Evolutionary conservation across 2,329 filamentous ascomycete species (phyloP), one percentile per base, ranked within the genome.

Genomic region (Stachybotrys echinatus): DNA sequence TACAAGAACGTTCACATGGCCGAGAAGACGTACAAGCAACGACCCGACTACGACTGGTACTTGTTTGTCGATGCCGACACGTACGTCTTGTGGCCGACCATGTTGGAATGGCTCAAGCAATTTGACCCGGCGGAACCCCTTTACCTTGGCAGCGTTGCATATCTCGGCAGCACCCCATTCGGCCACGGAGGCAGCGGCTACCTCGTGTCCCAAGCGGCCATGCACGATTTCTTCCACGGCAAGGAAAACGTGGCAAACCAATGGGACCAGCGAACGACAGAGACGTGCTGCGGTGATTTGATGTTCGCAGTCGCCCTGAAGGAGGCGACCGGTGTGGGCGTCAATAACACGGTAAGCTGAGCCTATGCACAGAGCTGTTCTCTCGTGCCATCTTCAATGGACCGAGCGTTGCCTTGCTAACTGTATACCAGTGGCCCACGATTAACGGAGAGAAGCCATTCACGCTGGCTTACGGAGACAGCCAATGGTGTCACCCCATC

Each of bases 1-100:
- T 84, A 81, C 67, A 84, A 84, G 64, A 82, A 81, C 60, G 67
- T 81, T 43, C 79, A 81, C 59, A 81, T 83, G 60, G 74, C 79
- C 12, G 74, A 80, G 62, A 78, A 80, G 64, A 63, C 75, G 1
- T 82, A 74, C 56, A 58, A 64, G 21, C 63, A 76, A 62, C 71
- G 74, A 8, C 79, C 79, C 10, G 59, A 70, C 50, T 74, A 74
- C 50, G 75, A 81, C 55, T 84, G 80, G 80, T 84, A 81, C 57
- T 60, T 84, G 14, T 83, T 80, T 54, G 70, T 83, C 53, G 80
- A 83, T 48, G 76, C 77, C 46, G 80, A 83, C 60, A 79, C 77
- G 8, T 83, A 82, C 56, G 70, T 82, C 12, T 64, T 79, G 39
- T 79, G 77, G 74, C 66, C 72, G 14, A 80, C 75, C 48, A 58